Percentiles rank a stretch among this genome's conserved stretches.
phyloP scores from a whole-genome alignment of 2,329 filamentous ascomycete species.

The Curvularia lunata region DNA sequence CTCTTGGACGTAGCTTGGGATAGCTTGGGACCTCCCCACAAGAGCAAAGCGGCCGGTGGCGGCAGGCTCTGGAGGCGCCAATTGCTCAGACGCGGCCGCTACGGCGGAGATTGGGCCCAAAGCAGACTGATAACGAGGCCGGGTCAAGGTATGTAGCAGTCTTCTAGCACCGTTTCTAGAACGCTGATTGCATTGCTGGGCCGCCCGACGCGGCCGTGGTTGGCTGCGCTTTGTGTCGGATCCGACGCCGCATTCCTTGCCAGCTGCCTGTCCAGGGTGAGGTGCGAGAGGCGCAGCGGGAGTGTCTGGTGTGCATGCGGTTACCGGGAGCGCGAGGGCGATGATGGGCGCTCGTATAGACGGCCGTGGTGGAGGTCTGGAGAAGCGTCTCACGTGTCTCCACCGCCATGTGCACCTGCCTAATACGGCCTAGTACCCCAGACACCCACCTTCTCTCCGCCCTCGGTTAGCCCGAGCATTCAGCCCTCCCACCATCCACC shows the following conservation, averaged over 20 bases:
- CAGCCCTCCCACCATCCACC: constrained; percentile 6
- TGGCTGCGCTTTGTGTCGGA: constrained; percentile 17
- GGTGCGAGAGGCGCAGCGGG: constrained; percentile 3
- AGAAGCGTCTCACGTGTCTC: constrained; percentile 27
- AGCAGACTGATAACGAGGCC: constrained; percentile 24
- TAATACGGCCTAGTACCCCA: constrained; percentile 10
- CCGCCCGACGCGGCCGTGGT: constrained; percentile 16
- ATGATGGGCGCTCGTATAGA: background rate
- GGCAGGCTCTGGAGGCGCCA: constrained; percentile 52
- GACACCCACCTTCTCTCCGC: constrained; percentile 7
- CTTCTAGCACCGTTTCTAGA: constrained; percentile 35
- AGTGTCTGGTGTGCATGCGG: constrained; percentile 24
- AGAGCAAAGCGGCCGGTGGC: constrained; percentile 59
- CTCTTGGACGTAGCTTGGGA: constrained; percentile 22
- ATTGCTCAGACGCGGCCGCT: constrained; percentile 20
- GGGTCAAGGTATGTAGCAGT: constrained; percentile 1
- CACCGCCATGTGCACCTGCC: constrained; percentile 24
- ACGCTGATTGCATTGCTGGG: constrained; percentile 12
- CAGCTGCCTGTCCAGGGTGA: constrained; percentile 32
- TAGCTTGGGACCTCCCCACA: constrained; percentile 32
- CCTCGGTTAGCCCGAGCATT: constrained; percentile 17
- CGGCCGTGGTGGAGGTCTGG: constrained; percentile 13
- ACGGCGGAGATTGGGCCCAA: constrained; percentile 25
- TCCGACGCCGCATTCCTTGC: constrained; percentile 25
- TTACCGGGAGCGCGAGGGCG: background rate